Evolutionary conservation across 805 yeast species (phyloP), one percentile per base, ranked within the genome.

Genomic region (Kuraishia hungarica): DNA sequence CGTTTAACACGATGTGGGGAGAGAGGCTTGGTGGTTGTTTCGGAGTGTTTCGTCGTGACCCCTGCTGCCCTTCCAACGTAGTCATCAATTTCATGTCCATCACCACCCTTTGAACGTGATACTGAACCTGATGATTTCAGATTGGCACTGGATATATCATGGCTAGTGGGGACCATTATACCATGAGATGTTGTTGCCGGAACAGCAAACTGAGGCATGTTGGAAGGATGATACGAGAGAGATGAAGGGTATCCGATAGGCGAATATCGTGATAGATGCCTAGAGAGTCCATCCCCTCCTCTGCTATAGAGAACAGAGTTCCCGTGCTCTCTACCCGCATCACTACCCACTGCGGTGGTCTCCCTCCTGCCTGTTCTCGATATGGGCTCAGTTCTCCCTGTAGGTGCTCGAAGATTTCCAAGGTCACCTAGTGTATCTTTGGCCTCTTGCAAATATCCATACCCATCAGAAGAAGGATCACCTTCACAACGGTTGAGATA

Each of bases 401-500:
- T 35, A 17, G 43, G 43, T 4, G n/a, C n/a, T 35, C 17, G 3
- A 10, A 35, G 43, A 3, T 35, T 15, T 6, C 43, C 43, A 10
- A 35, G 43, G 15, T 35, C 17, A 3, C 43, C 43, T 17, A 35
- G 43, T 3, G 17, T 13, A 17, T 35, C 43, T 10, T 15, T 15
- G n/a, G 4, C n/a, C 43, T 35, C 43, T 35, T 35, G 43, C 11
- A 35, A 15, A 35, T 35, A 35, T 15, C 43, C 43, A 15, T 3
- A 15, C 4, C 43, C 43, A 35, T 35, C 43, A 35, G 43, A 15
- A 35, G 43, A 35, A 13, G 43, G n/a, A 35, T 15, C 43, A 13
- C 43, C 5, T 35, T 35, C n/a, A 15, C n/a, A 15, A 6, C 58
- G 57, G 54, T 63, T 65, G 56, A 66, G 47, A 24, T 57, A 63